A percentile compares a stretch with the other conserved stretches of the same genome.
Conservation (phyloP, 2,329 filamentous ascomycete species). For the Fusarium buharicum region DNA sequence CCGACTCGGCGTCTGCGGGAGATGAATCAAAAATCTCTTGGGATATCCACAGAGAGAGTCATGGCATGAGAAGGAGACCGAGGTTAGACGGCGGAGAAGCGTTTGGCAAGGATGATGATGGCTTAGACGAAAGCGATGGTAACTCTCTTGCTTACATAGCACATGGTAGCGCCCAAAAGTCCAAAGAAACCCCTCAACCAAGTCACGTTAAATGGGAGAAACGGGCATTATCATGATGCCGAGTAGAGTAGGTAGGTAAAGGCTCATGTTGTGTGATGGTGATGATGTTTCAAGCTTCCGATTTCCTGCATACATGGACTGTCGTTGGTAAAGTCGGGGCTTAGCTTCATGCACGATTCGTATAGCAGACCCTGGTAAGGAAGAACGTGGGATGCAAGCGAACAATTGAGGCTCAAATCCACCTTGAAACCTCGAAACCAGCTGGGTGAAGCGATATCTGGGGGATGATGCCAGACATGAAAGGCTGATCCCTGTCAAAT, state of each 20-base stretch:
- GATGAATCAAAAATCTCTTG: not conserved
- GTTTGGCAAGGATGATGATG: conserved; percentile 5
- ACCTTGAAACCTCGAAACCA: not conserved
- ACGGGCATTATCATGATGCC: conserved; percentile 22
- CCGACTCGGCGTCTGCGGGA: not conserved
- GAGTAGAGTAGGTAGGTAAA: conserved; percentile 10
- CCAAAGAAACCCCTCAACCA: conserved; percentile 1
- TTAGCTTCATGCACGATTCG: conserved; percentile 46
- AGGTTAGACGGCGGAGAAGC: conserved; percentile 3
- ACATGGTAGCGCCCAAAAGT: not conserved
- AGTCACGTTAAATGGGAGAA: not conserved
- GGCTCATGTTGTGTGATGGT: conserved; percentile 3
- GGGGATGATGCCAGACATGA: conserved; percentile 13
- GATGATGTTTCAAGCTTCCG: conserved; percentile 11
- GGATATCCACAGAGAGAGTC: conserved; percentile 8
- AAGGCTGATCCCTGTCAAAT: conserved; percentile 9
- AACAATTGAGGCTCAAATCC: conserved; percentile 38
- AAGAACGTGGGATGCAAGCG: conserved; percentile 14
- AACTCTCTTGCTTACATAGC: not conserved
- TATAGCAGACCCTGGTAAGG: conserved; percentile 39
- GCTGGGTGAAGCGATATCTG: conserved; percentile 23
- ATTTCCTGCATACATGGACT: not conserved
- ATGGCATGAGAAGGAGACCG: conserved; percentile 4
- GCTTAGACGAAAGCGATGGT: not conserved
- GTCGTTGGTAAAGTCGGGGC: conserved; percentile 29